These are phyloP conservation scores for Botryotinia narcissicola DNA, from an alignment of 2,329 filamentous ascomycete species.

Conservation along the genomic window DNA sequence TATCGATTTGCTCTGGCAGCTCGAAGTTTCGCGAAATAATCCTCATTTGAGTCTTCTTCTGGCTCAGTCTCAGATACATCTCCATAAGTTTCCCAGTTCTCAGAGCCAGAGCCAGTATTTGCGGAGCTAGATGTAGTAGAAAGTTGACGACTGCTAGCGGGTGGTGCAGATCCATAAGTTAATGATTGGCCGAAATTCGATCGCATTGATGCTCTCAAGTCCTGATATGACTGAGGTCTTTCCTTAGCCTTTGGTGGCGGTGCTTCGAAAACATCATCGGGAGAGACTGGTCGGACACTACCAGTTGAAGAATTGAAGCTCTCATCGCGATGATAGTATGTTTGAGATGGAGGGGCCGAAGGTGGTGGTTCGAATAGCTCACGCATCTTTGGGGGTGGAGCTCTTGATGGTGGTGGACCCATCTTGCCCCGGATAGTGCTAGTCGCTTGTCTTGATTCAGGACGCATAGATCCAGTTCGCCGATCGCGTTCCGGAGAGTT, in stretches of 20 bases:
- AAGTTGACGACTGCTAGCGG: conserved; percentile 57
- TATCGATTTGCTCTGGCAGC: conserved; percentile 66
- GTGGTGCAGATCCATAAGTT: conserved; percentile 32
- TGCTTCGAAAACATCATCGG: conserved; percentile 87
- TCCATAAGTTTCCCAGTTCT: conserved; percentile 98
- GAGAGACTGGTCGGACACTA: conserved; percentile 60
- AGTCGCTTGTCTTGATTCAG: conserved; percentile 35
- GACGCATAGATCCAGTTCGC: conserved; percentile 28
- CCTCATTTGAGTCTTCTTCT: conserved; percentile 73
- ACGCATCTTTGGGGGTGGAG: conserved; percentile 89
- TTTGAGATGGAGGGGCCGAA: conserved; percentile 49
- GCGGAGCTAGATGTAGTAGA: conserved; percentile 64
- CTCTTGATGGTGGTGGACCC: conserved; percentile 57
- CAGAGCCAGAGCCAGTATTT: conserved; percentile 76
- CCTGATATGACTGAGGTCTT: conserved; percentile 42
- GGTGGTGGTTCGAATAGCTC: conserved; percentile 61
- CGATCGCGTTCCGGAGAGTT: conserved; percentile 74
- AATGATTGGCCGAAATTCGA: conserved; percentile 37
- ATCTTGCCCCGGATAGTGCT: conserved; percentile 43
- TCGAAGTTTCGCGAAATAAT: conserved; percentile 81
- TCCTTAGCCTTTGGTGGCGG: conserved; percentile 41
- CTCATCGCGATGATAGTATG: conserved; percentile 50
- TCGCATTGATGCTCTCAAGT: conserved; percentile 45
- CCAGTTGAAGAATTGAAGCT: conserved; percentile 49
- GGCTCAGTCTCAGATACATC: conserved; percentile 77